A percentile compares a stretch with the other conserved stretches of the same genome.
Evolutionary conservation across 768 basidiomycete genomes (phyloP).

Genomic region (Rhizopogon vinicolor): DNA sequence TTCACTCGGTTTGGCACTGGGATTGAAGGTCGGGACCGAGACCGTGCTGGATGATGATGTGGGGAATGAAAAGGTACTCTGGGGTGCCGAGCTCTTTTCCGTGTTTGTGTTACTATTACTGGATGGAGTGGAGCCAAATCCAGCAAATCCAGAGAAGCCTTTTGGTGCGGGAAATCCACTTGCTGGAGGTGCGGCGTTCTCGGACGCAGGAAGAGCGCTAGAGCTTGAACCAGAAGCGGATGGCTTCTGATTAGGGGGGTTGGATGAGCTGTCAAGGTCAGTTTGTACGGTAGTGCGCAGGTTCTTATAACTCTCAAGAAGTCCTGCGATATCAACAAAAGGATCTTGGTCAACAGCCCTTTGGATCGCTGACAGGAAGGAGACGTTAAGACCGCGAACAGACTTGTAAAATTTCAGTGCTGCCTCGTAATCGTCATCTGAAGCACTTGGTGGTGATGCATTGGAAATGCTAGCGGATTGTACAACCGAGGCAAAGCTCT

Average conservation of each 20-base stretch:
- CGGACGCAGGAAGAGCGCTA: slow-evolving; percentile 4
- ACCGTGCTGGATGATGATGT: slow-evolving; percentile 10
- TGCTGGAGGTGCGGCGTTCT: slow-evolving; percentile 11
- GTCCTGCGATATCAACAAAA: slow-evolving; percentile 55
- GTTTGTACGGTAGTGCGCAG: slow-evolving; percentile 51
- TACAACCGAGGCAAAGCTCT: slow-evolving; percentile 5
- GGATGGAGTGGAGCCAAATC: slow-evolving; percentile 18
- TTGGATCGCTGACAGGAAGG: slow-evolving; percentile 53
- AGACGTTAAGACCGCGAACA: slow-evolving; percentile 72
- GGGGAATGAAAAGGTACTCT: slow-evolving; percentile 12
- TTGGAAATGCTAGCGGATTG: slow-evolving; percentile 16
- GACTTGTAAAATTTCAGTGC: slow-evolving; percentile 59
- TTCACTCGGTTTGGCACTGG: slow-evolving; percentile 17
- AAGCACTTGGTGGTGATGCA: slow-evolving; percentile 14
- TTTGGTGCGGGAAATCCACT: slow-evolving; percentile 27
- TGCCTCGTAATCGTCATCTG: slow-evolving; percentile 24
- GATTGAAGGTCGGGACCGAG: slow-evolving; percentile 8
- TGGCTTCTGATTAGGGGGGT: slow-evolving; percentile 2
- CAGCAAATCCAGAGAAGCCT: slow-evolving; percentile 34
- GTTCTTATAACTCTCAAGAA: slow-evolving; percentile 56
- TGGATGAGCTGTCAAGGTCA: slow-evolving; percentile 41
- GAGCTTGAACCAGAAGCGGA: slow-evolving; percentile 10
- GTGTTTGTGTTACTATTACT: slow-evolving; percentile 9
- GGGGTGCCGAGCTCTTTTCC: slow-evolving; percentile 21
- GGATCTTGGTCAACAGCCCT: slow-evolving; percentile 64